Conservation (phyloP, 768 basidiomycete species). For the Naganishia randhawae region DNA sequence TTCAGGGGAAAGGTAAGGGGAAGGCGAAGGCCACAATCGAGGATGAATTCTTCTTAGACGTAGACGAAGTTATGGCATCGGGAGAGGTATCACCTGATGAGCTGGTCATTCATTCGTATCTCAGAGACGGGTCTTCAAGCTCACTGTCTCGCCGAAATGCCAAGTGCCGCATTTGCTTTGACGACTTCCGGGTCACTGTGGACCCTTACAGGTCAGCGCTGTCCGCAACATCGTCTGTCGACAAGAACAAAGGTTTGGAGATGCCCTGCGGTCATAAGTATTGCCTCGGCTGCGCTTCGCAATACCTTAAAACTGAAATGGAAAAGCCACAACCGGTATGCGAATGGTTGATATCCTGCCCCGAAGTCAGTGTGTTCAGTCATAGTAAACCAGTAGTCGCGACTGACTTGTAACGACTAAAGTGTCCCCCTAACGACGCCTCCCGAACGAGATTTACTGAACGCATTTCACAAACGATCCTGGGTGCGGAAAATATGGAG, state of each 20-base stretch:
- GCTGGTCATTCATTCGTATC: background rate
- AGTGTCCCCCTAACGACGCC: background rate
- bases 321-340: background rate
- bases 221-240: conserved; percentile 1
- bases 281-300: conserved; percentile 6
- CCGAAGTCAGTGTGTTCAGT: background rate
- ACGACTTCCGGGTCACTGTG: conserved; percentile 1
- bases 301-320: conserved; percentile 10
- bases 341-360: conserved; percentile 10
- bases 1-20: conserved; percentile 1
- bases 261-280: conserved; percentile 8
- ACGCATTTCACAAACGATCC: background rate
- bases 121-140: background rate
- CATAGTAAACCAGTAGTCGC: background rate
- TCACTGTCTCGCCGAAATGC: background rate
- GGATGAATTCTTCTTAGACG: background rate
- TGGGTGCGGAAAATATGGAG: conserved; percentile 1
- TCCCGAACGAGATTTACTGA: background rate
- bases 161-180: conserved; percentile 4
- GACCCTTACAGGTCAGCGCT: conserved; percentile 1
- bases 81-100: background rate
- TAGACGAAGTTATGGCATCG: background rate
- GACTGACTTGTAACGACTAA: background rate
- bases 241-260: conserved; percentile 8
- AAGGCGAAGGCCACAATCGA: too few species aligned